Evolutionary conservation across 768 basidiomycete genomes (phyloP), one percentile per base, ranked within the genome.

Genomic region (Stropharia rugosoannulata): DNA sequence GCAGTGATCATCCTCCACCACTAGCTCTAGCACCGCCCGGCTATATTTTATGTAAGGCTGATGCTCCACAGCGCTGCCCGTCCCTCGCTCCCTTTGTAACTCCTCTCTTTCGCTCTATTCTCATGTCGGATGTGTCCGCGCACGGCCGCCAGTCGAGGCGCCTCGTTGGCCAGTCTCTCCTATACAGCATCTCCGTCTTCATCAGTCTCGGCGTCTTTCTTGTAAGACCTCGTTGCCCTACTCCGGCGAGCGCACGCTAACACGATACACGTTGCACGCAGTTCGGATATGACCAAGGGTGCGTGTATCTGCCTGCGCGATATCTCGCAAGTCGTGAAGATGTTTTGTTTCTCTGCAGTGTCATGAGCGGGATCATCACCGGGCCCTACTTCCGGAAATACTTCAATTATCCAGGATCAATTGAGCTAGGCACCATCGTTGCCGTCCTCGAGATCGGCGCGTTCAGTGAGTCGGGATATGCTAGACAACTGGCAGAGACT

Each of bases 391-490:
- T 93, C 72, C 82, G 78, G 61, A 82, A 85, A 51, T 95, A 83
- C 73, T 95, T 98, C 76, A 75, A 90, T 57, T 80, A 85, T 16
- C 95, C 93, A 15, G 80, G 80, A 13, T 77, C 88, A 0, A 72
- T 89, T 48, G 82, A 89, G 64, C 70, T 94, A 19, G 95, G 93
- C n/a, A 93, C 91, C 16, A 94, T 98, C 89, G 94, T 97, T 39
- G 92, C 95, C n/a, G 87, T 95, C 5, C 75, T 96, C 35, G 94
- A 98, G 71, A 80, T 98, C 36, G 95, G 95, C 42, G 95, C 95
- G 38, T 87, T 97, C 68, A 80, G 93, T 92, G 66, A 41, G 85
- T 74, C 10, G 16, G 10, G 25, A 44, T 32, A n/a, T 38, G 32
- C 22, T 27, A 16, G 22, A 12, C 41, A 8, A 18, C 16, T 29